Evolutionary conservation across 208 protist species (phyloP).

Genomic region (Angomonas deanei): DNA sequence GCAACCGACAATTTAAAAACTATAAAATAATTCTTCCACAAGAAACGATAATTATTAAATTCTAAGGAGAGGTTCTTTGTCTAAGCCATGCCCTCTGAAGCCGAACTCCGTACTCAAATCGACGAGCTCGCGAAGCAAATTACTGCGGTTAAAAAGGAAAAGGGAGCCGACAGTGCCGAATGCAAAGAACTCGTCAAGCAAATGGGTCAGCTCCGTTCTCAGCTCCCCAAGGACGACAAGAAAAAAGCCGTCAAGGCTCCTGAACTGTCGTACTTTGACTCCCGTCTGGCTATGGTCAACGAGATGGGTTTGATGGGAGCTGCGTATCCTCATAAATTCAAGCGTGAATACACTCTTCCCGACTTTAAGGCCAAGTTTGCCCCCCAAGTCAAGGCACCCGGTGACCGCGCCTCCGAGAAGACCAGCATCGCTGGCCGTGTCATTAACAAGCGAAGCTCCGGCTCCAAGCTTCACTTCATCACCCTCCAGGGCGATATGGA

Average conservation of each 20-base stretch:
- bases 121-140: conserved; percentile 70
- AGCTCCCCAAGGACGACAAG: conserved; percentile 36
- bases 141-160: conserved; percentile 56
- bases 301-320: conserved; percentile 82
- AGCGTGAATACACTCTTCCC: conserved; percentile 79
- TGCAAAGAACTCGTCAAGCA: conserved; percentile 66
- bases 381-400: conserved; percentile 42
- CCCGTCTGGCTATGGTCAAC: conserved; percentile 84
- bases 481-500: conserved; percentile 92
- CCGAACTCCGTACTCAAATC: conserved; percentile 62
- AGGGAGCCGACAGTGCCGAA: conserved; percentile 49
- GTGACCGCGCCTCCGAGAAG: conserved; percentile 36
- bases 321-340: conserved; percentile 98
- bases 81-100: conserved; percentile 29
- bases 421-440: conserved; percentile 90
- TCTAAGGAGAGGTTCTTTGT: not conserved
- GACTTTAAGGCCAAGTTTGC: conserved; percentile 83
- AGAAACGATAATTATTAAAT: too few species aligned
- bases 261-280: conserved; percentile 79
- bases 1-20: not conserved
- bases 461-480: conserved; percentile 96
- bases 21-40: too few species aligned
- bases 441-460: conserved; percentile 71
- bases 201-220: conserved; percentile 65
- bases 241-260: conserved; percentile 47